Conservation (phyloP, 768 basidiomycete species). For the Lyophyllum atratum region DNA sequence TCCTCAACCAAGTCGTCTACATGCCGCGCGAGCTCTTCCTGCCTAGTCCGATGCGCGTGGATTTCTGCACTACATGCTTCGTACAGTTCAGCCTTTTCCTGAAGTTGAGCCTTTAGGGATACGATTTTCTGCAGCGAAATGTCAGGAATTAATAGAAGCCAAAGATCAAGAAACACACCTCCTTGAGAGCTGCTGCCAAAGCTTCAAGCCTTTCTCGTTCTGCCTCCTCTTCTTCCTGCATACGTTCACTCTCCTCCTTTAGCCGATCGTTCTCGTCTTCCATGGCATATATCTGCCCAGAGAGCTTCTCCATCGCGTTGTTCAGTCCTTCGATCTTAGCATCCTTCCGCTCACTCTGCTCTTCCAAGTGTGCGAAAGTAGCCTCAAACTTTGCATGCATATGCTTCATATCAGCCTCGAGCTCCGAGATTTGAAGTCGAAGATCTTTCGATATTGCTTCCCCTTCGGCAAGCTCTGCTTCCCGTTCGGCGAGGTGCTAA, state of each 20-base stretch:
- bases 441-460: constrained; percentile 79
- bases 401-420: constrained; percentile 71
- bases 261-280: constrained; percentile 86
- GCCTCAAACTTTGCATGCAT: constrained; percentile 75
- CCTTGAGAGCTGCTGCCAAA: constrained; percentile 74
- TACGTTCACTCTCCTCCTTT: constrained; percentile 67
- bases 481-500: constrained; percentile 77
- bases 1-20: constrained; percentile 72
- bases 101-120: constrained; percentile 61
- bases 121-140: constrained; percentile 62
- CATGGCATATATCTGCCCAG: constrained; percentile 78
- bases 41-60: constrained; percentile 64
- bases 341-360: constrained; percentile 79
- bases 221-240: constrained; percentile 72
- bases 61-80: constrained; percentile 65
- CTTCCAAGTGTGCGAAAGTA: constrained; percentile 74
- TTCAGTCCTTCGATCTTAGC: constrained; percentile 73
- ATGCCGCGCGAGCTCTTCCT: constrained; percentile 78
- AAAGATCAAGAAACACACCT: constrained; percentile 45
- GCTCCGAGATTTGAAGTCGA: constrained; percentile 70
- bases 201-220: constrained; percentile 71
- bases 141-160: not conserved
- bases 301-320: constrained; percentile 76
- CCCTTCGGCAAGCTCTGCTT: constrained; percentile 79
- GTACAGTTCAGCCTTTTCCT: constrained; percentile 65